Base-by-base conservation (phyloP, 2,329 filamentous ascomycete genomes). In the Epicoccum sorghinum region DNA sequence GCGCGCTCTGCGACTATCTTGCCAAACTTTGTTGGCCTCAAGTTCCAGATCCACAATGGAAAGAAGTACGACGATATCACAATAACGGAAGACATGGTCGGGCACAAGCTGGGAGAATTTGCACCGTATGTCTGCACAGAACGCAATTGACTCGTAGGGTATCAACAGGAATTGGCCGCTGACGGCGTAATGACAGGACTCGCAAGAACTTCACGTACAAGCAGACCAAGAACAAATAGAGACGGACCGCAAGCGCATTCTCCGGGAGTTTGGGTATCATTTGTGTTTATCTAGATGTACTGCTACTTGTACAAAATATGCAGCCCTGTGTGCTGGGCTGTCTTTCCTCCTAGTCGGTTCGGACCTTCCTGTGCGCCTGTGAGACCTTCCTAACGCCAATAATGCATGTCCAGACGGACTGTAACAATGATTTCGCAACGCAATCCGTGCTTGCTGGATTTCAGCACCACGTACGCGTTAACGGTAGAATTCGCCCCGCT, bases 61-160 rank as follows among this genome's bases (percentile, higher is more conserved):
- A 96, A 95, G 80, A 84, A 83, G 29, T 96, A 96, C 76, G 79
- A 88, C 66, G 90, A 95, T 64, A 83, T 96, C 49, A 83, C 82
- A 62, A 89, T 97, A 60, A 96, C 92, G 13, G 93, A 96, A 74
- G 90, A 96, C 70, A 97, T 97, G 93, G 93, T 97, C 44, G 93
- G 93, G 48, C 89, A 95, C 77, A 97, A 96, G 79, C 82, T 97
- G 64, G 93, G 93, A 67, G 93, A 97, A 78, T 97, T 96, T 75
- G 87, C 91, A 59, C 81, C 86, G 92, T 96, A 84, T 70, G 91
- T 44, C 35, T 36, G 10, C 10, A 24, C 10, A 8, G 27, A 1
- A 18, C 13, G 3, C 8, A 4, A 18, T 30, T 3, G n/a, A 14
- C 10, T 14, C n/a, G 3, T 14, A 14, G 23, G 8, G 10, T 14